Percentiles rank a stretch among this genome's conserved stretches.
Evolutionary conservation across 352 stramenopile species (phyloP).

Genomic region (Phytopythium sindhum): DNA sequence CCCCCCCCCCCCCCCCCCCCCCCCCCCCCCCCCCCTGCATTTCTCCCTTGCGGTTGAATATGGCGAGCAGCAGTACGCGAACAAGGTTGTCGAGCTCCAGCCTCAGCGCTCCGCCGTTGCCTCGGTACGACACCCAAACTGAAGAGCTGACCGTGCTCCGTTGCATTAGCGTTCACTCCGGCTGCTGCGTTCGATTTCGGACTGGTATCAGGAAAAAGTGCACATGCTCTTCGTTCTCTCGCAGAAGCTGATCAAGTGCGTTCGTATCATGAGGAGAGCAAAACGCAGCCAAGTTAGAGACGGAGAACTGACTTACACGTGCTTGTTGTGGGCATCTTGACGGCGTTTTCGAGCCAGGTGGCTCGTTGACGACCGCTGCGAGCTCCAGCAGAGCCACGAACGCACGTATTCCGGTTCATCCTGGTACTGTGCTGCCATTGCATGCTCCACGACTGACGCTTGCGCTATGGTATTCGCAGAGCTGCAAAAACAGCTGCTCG

Average conservation of each 20-base stretch:
- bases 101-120: conserved; percentile 17
- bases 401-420: conserved; percentile 5
- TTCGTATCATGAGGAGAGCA: background rate
- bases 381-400: conserved; percentile 14
- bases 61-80: conserved; percentile 23
- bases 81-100: conserved; percentile 31
- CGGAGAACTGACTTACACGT: background rate
- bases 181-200: background rate
- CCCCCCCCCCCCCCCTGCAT: background rate
- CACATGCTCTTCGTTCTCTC: conserved; percentile 38
- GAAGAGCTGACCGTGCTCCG: no score
- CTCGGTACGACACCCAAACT: conserved; percentile 8
- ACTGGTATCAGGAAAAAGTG: conserved; percentile 21
- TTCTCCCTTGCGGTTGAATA: background rate
- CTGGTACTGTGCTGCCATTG: background rate
- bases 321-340: background rate
- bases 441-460: background rate
- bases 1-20: no score
- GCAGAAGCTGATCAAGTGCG: conserved; percentile 32
- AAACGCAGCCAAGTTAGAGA: background rate
- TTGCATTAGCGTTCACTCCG: background rate
- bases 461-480: background rate
- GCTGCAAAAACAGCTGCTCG: conserved; percentile 4
- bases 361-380: conserved; percentile 23
- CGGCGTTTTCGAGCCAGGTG: conserved; percentile 11